Evolutionary conservation across 192 early-diverging fungal genomes (phyloP).

Genomic region (Coemansia sp.): DNA sequence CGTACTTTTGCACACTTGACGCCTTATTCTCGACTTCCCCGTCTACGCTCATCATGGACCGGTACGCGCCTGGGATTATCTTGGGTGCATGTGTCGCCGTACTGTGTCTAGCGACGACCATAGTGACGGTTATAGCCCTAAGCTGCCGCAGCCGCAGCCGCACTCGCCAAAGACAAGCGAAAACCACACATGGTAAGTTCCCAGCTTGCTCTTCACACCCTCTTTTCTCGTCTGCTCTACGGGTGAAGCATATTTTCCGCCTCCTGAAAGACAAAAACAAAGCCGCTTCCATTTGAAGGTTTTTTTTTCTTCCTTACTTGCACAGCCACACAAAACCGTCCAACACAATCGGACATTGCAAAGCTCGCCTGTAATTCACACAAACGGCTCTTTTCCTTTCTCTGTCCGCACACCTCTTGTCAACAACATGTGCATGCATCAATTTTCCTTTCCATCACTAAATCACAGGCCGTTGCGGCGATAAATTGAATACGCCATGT

Average conservation of each 20-base stretch:
- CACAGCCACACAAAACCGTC: background rate
- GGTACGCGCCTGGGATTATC: constrained; percentile 10
- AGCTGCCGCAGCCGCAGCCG: constrained; percentile 13
- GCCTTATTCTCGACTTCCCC: no score
- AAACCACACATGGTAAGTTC: constrained; percentile 20
- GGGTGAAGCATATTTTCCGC: background rate
- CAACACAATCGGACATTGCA: background rate
- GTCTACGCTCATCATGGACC: constrained; percentile 6
- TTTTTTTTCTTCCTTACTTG: background rate
- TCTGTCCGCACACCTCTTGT: no score
- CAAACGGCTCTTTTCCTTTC: no score
- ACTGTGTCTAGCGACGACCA: constrained; percentile 12
- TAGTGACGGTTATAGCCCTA: constrained; percentile 7
- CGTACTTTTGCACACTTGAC: no score
- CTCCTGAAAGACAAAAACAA: background rate
- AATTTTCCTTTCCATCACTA: background rate
- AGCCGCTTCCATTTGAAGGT: background rate
- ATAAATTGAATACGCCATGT: background rate
- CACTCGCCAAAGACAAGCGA: constrained; percentile 8
- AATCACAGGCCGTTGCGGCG: background rate
- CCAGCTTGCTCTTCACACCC: background rate
- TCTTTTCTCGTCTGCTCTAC: background rate
- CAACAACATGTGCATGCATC: no score
- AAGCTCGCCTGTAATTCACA: background rate
- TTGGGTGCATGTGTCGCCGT: constrained; percentile 22